Percentiles rank a stretch among this genome's conserved stretches.
phyloP scores from a whole-genome alignment of 208 protist species.

The Crithidia fasciculata region DNA sequence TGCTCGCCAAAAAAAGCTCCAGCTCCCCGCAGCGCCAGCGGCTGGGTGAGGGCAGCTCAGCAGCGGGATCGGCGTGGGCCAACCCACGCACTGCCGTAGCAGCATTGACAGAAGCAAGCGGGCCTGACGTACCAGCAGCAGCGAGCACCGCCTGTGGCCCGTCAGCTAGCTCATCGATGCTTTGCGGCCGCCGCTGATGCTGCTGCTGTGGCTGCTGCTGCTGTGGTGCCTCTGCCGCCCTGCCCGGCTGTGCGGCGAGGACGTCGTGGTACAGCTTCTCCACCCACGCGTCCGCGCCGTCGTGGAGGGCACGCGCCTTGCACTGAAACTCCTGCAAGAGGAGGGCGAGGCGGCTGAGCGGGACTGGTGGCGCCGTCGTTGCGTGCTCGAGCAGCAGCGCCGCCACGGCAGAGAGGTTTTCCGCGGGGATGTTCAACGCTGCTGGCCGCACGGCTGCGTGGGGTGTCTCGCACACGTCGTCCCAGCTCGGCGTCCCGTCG shows the following conservation, averaged over 20 bases:
- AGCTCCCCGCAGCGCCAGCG: conserved; percentile 32
- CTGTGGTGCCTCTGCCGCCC: neutral
- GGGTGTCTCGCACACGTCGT: neutral
- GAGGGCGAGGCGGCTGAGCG: conserved; percentile 9
- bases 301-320: conserved; percentile 12
- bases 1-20: conserved; percentile 50
- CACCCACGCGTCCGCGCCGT: conserved; percentile 33
- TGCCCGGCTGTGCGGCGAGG: conserved; percentile 12
- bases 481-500: neutral
- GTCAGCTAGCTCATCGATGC: conserved; percentile 31
- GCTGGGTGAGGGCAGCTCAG: neutral
- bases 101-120: neutral
- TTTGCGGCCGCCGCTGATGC: conserved; percentile 13
- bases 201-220: neutral
- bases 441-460: neutral
- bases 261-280: conserved; percentile 31
- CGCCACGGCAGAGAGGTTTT: conserved; percentile 6
- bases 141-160: conserved; percentile 16
- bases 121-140: too few relatives aligned
- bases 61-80: neutral
- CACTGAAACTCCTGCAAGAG: conserved; percentile 24
- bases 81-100: neutral
- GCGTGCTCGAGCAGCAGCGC: conserved; percentile 25
- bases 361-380: conserved; percentile 1
- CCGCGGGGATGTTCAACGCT: neutral